Evolutionary conservation across 1,284 basidiomycete genomes (phyloP), one percentile per base, ranked within the genome.

Genomic region (Wolfiporia cocos): DNA sequence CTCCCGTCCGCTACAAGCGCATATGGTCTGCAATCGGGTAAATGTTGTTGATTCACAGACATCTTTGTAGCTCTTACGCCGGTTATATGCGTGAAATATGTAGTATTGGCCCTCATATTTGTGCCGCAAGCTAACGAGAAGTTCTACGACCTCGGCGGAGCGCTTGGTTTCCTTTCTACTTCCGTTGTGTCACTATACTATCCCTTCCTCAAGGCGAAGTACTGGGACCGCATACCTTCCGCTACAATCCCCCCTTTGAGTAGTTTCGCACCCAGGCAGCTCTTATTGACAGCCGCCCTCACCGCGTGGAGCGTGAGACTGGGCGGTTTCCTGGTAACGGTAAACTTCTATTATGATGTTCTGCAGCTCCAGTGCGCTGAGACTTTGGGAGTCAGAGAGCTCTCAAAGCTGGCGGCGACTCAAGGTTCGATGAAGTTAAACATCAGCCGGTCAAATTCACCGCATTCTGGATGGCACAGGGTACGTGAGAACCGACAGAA

Each of bases 361-460:
- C 19, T 37, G 20, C 11, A 31, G 12, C 20, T 23, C 14, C 18
- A 20, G 45, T 28, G 42, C 28, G 38, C 41, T 17, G 49, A 24
- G 20, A n/a, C 5, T 39, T 18, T 9, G 7, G 17, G n/a, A 6
- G 7, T 5, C 17, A 73, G 69, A 64, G 74, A 42, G 70, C 76
- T 28, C 47, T 69, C 33, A 72, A 68, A 44, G 60, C 64, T 3
- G 73, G 74, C 3, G 67, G 69, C 3, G 85, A 89, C 58, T 78
- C 81, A 6, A 66, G 86, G 14, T 89, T 89, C 50, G 79, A 86
- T 42, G 64, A 80, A 48, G 71, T 86, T 46, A 87, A 85, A 58
- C 73, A 72, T 42, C 55, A 77, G 36, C 82, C 84, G 1, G 49
- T 49, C 21, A 72, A 63, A 41, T 90, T 89, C 56, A 68, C 78